phyloP scores from a whole-genome alignment of 495 filamentous ascomycete genomes.

The Cladorrhinum samala region DNA sequence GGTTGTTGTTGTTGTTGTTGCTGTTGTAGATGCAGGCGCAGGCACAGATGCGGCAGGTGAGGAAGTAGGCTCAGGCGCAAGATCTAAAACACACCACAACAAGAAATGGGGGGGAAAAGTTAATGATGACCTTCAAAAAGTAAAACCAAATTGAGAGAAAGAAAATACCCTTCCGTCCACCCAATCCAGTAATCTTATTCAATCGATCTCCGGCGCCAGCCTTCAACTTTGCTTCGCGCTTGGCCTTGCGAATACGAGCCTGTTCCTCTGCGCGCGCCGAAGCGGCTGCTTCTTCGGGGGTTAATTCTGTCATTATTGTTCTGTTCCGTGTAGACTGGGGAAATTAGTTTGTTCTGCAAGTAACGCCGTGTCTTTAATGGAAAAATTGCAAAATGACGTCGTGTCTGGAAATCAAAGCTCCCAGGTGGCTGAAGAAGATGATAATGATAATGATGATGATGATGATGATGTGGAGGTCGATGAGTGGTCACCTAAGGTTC shows the following conservation, averaged over 20 bases:
- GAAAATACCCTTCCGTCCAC: conserved; percentile 50
- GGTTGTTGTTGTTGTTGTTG: conserved; percentile 2
- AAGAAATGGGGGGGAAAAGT: conserved; percentile 8
- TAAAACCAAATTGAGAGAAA: neutral
- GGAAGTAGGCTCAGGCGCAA: neutral
- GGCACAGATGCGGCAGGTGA: neutral
- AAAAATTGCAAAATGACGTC: neutral
- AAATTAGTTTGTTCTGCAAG: neutral
- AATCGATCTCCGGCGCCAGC: conserved; percentile 73
- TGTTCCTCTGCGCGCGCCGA: conserved; percentile 66
- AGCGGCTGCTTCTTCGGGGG: conserved; percentile 33
- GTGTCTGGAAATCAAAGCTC: too few relatives aligned
- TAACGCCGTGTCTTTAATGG: neutral
- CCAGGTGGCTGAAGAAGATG: too few relatives aligned
- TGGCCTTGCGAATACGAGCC: conserved; percentile 80
- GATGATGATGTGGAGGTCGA: neutral
- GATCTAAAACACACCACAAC: neutral
- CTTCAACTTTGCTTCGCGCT: conserved; percentile 83
- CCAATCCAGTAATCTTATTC: conserved; percentile 75
- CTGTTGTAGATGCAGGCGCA: too few relatives aligned
- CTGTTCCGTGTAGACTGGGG: neutral
- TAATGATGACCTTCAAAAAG: neutral
- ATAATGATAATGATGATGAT: neutral
- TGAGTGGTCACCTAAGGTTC: neutral
- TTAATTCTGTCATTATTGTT: conserved; percentile 20